These are phyloP conservation scores for Amaranthus palmeri DNA, from an alignment of 148 eudicot species.

Conservation along the genomic window DNA sequence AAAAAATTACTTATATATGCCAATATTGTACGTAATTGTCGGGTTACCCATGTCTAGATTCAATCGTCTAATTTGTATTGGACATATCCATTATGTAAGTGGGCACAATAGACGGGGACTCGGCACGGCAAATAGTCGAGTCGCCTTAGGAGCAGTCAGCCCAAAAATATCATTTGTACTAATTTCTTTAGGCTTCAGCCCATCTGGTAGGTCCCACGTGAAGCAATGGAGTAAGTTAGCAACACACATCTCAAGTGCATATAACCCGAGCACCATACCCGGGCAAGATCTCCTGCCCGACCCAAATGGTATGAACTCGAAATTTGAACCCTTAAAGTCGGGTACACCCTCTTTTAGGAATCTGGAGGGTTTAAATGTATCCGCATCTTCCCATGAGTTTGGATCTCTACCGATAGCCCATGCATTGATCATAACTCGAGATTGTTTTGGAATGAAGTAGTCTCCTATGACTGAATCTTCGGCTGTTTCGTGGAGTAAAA, in stretches of 20 bases:
- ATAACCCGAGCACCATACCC: slow-evolving; percentile 69
- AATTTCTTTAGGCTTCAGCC: slow-evolving; percentile 61
- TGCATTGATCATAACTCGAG: slow-evolving; percentile 54
- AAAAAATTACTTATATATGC: background rate
- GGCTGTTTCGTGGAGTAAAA: slow-evolving; percentile 66
- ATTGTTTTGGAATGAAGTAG: slow-evolving; percentile 43
- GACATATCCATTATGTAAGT: slow-evolving; percentile 12
- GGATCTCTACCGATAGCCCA: slow-evolving; percentile 61
- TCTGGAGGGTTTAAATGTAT: slow-evolving; percentile 41
- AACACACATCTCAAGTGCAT: slow-evolving; percentile 63
- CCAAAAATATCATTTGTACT: slow-evolving; percentile 58
- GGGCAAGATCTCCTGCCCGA: slow-evolving; percentile 81
- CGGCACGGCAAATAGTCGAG: slow-evolving; percentile 57
- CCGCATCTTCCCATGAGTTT: slow-evolving; percentile 46
- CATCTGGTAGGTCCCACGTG: slow-evolving; percentile 64
- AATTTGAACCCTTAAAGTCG: slow-evolving; percentile 58
- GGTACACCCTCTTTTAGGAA: slow-evolving; percentile 48
- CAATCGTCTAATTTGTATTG: background rate
- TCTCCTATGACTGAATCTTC: slow-evolving; percentile 42
- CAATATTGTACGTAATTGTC: background rate
- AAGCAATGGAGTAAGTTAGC: slow-evolving; percentile 56
- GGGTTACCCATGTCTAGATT: background rate
- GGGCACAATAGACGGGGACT: slow-evolving; percentile 45
- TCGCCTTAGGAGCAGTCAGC: slow-evolving; percentile 63
- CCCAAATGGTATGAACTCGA: slow-evolving; percentile 70